These are phyloP conservation scores for Verticillium nubilum DNA, from an alignment of 2,329 filamentous ascomycete species.

Conservation along the genomic window DNA sequence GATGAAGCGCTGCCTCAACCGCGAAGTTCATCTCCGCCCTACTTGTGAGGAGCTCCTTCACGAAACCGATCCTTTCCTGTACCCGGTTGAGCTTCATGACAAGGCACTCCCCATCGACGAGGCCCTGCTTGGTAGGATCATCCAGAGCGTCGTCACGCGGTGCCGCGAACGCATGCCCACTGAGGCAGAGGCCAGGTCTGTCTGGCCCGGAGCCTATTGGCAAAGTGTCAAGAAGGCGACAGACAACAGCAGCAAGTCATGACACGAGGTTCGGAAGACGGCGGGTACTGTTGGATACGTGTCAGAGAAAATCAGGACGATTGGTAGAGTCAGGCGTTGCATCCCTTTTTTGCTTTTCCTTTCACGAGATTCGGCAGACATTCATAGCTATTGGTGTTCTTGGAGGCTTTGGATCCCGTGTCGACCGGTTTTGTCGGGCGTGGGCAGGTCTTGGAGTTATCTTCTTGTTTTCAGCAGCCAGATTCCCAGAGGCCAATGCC, in stretches of 20 bases:
- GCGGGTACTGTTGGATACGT: constrained; percentile 7
- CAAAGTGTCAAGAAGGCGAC: constrained; percentile 50
- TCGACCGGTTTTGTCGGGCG: not conserved
- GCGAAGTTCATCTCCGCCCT: constrained; percentile 57
- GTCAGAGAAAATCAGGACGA: not conserved
- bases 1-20: constrained; percentile 56
- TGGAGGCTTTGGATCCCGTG: not conserved
- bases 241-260: constrained; percentile 19
- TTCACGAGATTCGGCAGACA: not conserved
- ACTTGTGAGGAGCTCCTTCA: constrained; percentile 58
- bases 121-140: constrained; percentile 55
- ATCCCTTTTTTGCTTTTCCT: not conserved
- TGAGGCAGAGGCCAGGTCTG: constrained; percentile 47
- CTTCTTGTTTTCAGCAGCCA: not conserved
- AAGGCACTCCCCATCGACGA: constrained; percentile 55
- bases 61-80: constrained; percentile 56
- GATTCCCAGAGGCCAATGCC: not conserved
- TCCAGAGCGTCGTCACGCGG: constrained; percentile 56
- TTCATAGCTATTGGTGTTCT: not conserved
- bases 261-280: not conserved
- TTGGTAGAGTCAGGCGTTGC: not conserved
- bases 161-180: constrained; percentile 54
- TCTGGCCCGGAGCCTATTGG: constrained; percentile 60
- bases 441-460: not conserved
- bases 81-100: constrained; percentile 52